phyloP scores from a whole-genome alignment of 2,329 filamentous ascomycete genomes.

The Paraphaeosphaeria sporulosa region DNA sequence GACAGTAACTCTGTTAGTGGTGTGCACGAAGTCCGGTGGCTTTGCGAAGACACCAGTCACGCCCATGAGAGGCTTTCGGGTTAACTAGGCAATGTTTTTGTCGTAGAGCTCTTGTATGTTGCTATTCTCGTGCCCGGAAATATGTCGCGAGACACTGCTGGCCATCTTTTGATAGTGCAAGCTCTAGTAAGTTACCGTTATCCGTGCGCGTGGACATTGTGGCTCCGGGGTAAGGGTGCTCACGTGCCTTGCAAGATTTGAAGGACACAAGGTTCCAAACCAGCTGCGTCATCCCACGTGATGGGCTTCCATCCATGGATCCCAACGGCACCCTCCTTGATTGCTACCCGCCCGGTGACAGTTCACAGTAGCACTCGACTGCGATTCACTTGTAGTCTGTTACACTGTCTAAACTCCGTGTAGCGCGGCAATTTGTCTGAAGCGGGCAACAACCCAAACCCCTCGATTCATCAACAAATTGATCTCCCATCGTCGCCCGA shows the following conservation, averaged over 20 bases:
- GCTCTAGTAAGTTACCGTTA: background rate
- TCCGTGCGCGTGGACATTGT: background rate
- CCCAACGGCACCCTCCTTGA: background rate
- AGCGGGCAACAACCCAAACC: conserved; percentile 10
- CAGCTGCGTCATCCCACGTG: conserved; percentile 25
- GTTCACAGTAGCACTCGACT: background rate
- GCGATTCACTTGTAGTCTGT: background rate
- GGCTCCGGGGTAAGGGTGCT: background rate
- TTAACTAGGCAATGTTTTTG: background rate
- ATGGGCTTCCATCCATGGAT: conserved; percentile 1
- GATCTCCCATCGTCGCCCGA: background rate
- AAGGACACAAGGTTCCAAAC: no score
- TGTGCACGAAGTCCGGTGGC: conserved; percentile 1
- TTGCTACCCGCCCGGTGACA: background rate
- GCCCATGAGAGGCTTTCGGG: background rate
- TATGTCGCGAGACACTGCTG: background rate
- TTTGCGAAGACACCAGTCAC: background rate
- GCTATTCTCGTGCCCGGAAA: background rate
- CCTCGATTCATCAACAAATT: conserved; percentile 13
- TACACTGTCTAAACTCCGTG: background rate
- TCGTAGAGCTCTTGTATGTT: background rate
- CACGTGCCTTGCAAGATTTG: background rate
- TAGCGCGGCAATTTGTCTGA: conserved; percentile 8
- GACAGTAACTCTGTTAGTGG: no score
- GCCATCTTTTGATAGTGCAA: background rate